Percentiles rank a stretch among this genome's conserved stretches.
Conservation (phyloP, 768 basidiomycete species). For the Neoboletus brunneissimus region DNA sequence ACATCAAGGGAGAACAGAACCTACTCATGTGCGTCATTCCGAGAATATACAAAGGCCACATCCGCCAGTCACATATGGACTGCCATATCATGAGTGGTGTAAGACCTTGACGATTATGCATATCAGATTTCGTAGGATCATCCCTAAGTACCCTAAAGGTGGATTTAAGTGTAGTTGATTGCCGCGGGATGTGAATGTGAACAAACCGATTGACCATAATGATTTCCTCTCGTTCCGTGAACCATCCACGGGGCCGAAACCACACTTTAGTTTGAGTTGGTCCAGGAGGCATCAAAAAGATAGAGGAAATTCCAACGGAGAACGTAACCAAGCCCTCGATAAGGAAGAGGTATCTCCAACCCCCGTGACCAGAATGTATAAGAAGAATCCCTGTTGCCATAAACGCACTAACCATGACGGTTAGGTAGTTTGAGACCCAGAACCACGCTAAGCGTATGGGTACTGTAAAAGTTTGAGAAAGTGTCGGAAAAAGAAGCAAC, state of each 20-base stretch:
- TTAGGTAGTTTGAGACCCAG: slow-evolving; percentile 59
- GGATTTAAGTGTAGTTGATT: neutral
- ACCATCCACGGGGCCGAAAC: slow-evolving; percentile 60
- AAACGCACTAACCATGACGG: slow-evolving; percentile 57
- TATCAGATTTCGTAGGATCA: slow-evolving; percentile 55
- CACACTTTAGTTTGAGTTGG: slow-evolving; percentile 55
- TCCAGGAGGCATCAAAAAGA: slow-evolving; percentile 56
- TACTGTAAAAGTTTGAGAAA: neutral
- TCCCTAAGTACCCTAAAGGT: slow-evolving; percentile 47
- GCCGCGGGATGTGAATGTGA: neutral
- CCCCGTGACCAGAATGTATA: slow-evolving; percentile 24
- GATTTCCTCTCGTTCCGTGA: slow-evolving; percentile 53
- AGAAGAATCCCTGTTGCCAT: slow-evolving; percentile 59
- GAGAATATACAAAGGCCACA: slow-evolving; percentile 64
- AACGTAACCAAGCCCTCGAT: slow-evolving; percentile 47
- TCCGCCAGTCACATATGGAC: slow-evolving; percentile 54
- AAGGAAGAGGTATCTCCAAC: slow-evolving; percentile 33
- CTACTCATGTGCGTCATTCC: slow-evolving; percentile 43
- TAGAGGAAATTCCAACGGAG: slow-evolving; percentile 47
- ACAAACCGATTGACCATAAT: slow-evolving; percentile 50
- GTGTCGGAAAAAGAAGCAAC: too few species aligned
- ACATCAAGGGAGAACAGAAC: slow-evolving; percentile 8
- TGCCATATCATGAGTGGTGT: slow-evolving; percentile 47
- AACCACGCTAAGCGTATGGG: slow-evolving; percentile 58
- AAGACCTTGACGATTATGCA: slow-evolving; percentile 66